Conservation (phyloP, 2,329 filamentous ascomycete species). For the Neobulgaria alba region DNA sequence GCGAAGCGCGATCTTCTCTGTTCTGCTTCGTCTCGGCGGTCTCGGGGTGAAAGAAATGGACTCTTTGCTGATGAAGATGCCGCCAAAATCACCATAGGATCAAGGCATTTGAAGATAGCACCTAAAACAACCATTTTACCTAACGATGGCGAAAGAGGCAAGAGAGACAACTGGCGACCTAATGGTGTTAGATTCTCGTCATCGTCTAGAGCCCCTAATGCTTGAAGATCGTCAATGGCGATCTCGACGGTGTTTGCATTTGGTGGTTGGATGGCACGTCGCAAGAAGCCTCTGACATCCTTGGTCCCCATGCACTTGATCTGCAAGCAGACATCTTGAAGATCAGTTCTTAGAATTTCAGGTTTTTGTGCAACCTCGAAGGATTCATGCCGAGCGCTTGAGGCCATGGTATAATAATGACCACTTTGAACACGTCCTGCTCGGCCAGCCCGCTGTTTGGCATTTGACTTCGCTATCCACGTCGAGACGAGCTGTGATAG, state of each 20-base stretch:
- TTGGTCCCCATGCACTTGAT: slow-evolving; percentile 86
- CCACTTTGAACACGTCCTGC: slow-evolving; percentile 87
- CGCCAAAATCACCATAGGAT: slow-evolving; percentile 77
- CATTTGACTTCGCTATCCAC: slow-evolving; percentile 86
- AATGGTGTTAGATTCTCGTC: slow-evolving; percentile 73
- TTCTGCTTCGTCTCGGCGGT: slow-evolving; percentile 58
- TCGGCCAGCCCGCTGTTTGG: slow-evolving; percentile 85
- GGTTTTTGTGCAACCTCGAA: slow-evolving; percentile 70
- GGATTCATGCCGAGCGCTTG: slow-evolving; percentile 81
- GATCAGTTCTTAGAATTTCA: slow-evolving; percentile 80
- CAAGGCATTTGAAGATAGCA: slow-evolving; percentile 82
- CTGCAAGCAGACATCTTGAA: slow-evolving; percentile 86
- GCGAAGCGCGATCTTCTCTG: not conserved
- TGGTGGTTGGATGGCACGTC: slow-evolving; percentile 77
- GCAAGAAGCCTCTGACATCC: slow-evolving; percentile 71
- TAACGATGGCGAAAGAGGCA: slow-evolving; percentile 82
- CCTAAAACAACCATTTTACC: slow-evolving; percentile 92
- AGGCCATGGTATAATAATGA: slow-evolving; percentile 84
- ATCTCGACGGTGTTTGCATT: slow-evolving; percentile 73
- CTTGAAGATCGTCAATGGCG: slow-evolving; percentile 66
- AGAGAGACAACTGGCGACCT: slow-evolving; percentile 78
- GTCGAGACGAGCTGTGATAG: slow-evolving; percentile 86
- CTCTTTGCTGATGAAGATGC: slow-evolving; percentile 77
- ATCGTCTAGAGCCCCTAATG: slow-evolving; percentile 80
- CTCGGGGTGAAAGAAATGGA: slow-evolving; percentile 71